Base-by-base conservation (phyloP, 2,329 filamentous ascomycete species). In the Ramularia collo-cygni region DNA sequence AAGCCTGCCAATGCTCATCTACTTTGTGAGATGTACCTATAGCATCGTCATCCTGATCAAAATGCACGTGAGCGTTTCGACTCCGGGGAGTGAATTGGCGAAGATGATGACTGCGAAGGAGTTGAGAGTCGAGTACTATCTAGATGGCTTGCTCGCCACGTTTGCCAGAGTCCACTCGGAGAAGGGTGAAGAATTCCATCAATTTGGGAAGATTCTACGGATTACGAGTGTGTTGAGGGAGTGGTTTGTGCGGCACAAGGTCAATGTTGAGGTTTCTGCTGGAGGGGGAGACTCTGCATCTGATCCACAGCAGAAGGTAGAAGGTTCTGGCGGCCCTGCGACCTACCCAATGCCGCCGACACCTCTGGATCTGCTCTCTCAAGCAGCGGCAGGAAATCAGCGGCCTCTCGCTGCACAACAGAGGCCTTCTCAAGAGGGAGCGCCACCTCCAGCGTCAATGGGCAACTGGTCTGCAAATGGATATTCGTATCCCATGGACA, bases 41-140 rank as follows among this genome's bases (percentile, higher is more conserved):
- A 71, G 74, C 10, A 66, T 75, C 15, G 71, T 78, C 4, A 70
- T 76, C 21, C 63, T 79, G 6, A 75, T 77, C 60, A 78, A 77
- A 51, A 70, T 79, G 64, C 76, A 74, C 59, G 72, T 76, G 34
- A 72, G 73, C 1, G 66, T 71, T 5, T 69, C 65, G 3, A 64
- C 62, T n/a, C 68, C 69, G 3, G 63, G 63, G 14, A 62, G 56
- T 14, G 70, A 74, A 50, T 60, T 75, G 1, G 64, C 67, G 35
- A 70, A 63, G 45, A 64, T 72, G 39, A 69, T 74, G 56, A 64
- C 65, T 28, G 62, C 67, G 26, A 64, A 70, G 30, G 64, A 67
- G 30, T 57, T 74, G 8, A 58, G 63, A n/a, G 65, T 73, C 16
- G 68, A 72, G 26, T 51, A 61, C 39, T 68, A 66, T 43, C 60